A percentile compares a stretch with the other conserved stretches of the same genome.
Conservation (phyloP, 108 stramenopile species). For the Bacterosira constricta region DNA sequence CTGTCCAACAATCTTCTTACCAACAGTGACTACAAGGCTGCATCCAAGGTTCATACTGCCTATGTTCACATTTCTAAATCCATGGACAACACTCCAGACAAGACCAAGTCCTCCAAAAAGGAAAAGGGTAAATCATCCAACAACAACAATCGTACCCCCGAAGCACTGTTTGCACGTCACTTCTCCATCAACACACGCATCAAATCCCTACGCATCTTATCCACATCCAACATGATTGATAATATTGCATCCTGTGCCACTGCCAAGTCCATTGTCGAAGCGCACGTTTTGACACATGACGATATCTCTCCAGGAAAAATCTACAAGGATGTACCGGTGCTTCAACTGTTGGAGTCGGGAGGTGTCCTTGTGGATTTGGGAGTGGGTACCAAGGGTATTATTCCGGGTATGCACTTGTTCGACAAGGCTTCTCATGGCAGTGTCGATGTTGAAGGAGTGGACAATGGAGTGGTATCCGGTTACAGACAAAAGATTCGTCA, state of each 20-base stretch:
- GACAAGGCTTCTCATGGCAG: slow-evolving; percentile 49
- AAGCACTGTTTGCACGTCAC: slow-evolving; percentile 71
- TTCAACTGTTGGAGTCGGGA: slow-evolving; percentile 60
- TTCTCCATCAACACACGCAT: slow-evolving; percentile 68
- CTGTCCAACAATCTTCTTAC: slow-evolving; percentile 47
- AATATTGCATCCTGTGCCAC: slow-evolving; percentile 83
- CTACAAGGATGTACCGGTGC: slow-evolving; percentile 75
- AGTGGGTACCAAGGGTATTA: slow-evolving; percentile 67
- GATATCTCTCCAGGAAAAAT: slow-evolving; percentile 73
- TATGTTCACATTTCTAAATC: slow-evolving; percentile 92
- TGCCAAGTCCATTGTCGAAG: slow-evolving; percentile 69
- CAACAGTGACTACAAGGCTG: slow-evolving; percentile 55
- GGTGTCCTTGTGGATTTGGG: slow-evolving; percentile 74
- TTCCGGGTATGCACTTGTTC: slow-evolving; percentile 74
- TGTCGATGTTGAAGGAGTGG: slow-evolving; percentile 39
- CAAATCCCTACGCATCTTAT: slow-evolving; percentile 72
- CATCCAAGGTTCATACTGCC: slow-evolving; percentile 53
- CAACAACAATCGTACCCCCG: slow-evolving; percentile 32
- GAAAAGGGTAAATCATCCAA: not conserved
- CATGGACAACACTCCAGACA: slow-evolving; percentile 52
- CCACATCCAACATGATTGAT: slow-evolving; percentile 68
- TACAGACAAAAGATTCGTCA: slow-evolving; percentile 68
- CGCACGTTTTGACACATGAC: slow-evolving; percentile 78
- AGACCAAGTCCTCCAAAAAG: slow-evolving; percentile 37
- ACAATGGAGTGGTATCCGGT: slow-evolving; percentile 44